Percentiles rank a stretch among this genome's conserved stretches.
Evolutionary conservation across 352 stramenopile species (phyloP).

Genomic region (Discostella stelligera): DNA sequence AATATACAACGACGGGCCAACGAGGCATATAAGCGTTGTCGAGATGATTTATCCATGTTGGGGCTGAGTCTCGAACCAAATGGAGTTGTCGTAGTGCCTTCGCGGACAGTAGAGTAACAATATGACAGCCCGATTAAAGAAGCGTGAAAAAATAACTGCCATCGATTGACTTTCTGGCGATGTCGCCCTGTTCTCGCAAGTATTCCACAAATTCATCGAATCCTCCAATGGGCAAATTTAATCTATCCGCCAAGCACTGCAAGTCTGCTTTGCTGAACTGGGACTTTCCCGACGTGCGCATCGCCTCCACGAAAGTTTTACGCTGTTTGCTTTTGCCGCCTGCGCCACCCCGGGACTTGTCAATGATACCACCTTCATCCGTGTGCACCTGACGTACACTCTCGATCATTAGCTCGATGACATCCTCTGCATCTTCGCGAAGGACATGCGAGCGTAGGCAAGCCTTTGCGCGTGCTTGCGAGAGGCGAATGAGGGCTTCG

Average conservation of each 20-base stretch:
- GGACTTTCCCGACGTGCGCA: constrained; percentile 23
- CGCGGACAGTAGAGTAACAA: constrained; percentile 4
- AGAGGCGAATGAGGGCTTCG: constrained; percentile 86
- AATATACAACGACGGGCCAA: constrained; percentile 11
- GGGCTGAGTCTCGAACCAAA: background rate
- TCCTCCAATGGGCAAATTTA: constrained; percentile 57
- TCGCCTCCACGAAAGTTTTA: constrained; percentile 49
- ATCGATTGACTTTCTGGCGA: constrained; percentile 29
- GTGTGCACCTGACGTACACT: constrained; percentile 89
- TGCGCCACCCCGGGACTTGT: constrained; percentile 71
- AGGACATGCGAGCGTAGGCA: constrained; percentile 92
- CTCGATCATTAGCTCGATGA: constrained; percentile 95
- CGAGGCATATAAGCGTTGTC: constrained; percentile 10
- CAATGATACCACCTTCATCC: constrained; percentile 87
- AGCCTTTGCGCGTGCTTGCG: constrained; percentile 90
- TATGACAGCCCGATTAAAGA: background rate
- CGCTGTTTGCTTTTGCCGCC: constrained; percentile 68
- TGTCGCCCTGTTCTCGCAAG: constrained; percentile 55
- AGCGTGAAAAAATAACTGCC: constrained; percentile 4
- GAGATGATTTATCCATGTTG: background rate
- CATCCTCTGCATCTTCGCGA: constrained; percentile 92
- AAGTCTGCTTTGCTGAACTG: constrained; percentile 63
- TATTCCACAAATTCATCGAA: constrained; percentile 72
- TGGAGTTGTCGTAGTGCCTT: too few species aligned
- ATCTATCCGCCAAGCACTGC: constrained; percentile 57